phyloP scores from a whole-genome alignment of 2,329 filamentous ascomycete species.

The Cercospora nicotianae region DNA sequence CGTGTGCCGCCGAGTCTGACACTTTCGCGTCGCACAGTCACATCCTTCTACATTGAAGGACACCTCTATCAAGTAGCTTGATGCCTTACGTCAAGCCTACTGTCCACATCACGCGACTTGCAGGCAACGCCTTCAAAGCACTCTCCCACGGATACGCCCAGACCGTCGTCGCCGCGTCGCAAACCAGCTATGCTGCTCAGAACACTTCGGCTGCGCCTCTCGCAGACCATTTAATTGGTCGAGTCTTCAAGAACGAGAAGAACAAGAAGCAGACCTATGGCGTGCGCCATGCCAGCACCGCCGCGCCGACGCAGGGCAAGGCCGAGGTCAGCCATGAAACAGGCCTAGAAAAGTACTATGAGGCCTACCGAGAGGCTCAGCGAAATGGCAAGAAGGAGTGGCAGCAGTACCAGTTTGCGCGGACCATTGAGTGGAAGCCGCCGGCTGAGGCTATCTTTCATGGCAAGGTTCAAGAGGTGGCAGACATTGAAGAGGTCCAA shows the following conservation, averaged over 20 bases:
- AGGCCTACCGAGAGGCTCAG: slow-evolving; percentile 80
- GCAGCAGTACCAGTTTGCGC: slow-evolving; percentile 87
- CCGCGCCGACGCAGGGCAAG: slow-evolving; percentile 38
- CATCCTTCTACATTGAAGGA: slow-evolving; percentile 60
- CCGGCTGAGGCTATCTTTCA: slow-evolving; percentile 40
- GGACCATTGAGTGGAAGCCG: slow-evolving; percentile 84
- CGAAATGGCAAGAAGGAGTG: slow-evolving; percentile 70
- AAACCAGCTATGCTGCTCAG: slow-evolving; percentile 74
- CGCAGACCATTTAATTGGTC: slow-evolving; percentile 50
- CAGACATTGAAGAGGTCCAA: slow-evolving; percentile 42
- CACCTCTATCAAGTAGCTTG: slow-evolving; percentile 67
- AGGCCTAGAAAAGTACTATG: slow-evolving; percentile 85
- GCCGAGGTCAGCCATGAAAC: slow-evolving; percentile 40
- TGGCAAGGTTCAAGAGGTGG: slow-evolving; percentile 41
- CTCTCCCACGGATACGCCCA: slow-evolving; percentile 98
- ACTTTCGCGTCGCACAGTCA: slow-evolving; percentile 39
- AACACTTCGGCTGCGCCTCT: slow-evolving; percentile 58
- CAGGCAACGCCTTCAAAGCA: slow-evolving; percentile 65
- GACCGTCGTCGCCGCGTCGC: slow-evolving; percentile 91
- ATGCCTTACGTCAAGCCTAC: slow-evolving; percentile 74
- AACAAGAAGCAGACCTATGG: slow-evolving; percentile 33
- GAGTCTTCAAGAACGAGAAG: slow-evolving; percentile 46
- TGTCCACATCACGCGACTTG: slow-evolving; percentile 88
- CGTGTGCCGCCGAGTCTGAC: slow-evolving; percentile 28
- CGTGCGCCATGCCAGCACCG: slow-evolving; percentile 41